These are phyloP conservation scores for Selenicereus undatus DNA, from an alignment of 148 eudicot genomes.

Conservation along the genomic window DNA sequence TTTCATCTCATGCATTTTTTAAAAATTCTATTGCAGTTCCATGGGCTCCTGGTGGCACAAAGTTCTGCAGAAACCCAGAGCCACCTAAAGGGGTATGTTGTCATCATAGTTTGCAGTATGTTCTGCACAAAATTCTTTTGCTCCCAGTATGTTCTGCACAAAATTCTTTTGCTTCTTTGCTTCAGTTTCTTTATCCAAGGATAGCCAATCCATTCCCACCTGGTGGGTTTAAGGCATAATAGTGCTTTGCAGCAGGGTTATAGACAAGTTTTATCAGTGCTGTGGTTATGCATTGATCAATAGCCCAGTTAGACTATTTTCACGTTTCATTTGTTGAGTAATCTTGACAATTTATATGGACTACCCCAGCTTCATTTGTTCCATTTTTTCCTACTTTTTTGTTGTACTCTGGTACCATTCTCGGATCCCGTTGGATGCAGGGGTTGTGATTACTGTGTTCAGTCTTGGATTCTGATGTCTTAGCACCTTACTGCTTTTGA, in stretches of 20 bases:
- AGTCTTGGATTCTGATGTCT: not conserved
- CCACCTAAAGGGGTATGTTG: constrained; percentile 80
- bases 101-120: too few relatives aligned
- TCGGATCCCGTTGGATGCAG: not conserved
- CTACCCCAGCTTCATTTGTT: not conserved
- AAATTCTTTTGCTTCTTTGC: not conserved
- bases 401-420: not conserved
- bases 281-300: too few relatives aligned
- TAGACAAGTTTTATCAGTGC: too few relatives aligned
- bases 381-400: not conserved
- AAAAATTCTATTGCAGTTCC: constrained; percentile 58
- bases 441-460: not conserved
- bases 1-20: constrained; percentile 13
- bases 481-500: not conserved
- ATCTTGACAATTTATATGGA: not conserved
- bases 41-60: constrained; percentile 97
- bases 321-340: not conserved
- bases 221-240: not conserved
- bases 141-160: too few relatives aligned
- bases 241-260: too few relatives aligned
- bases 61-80: constrained; percentile 72
- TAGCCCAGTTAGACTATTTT: not conserved
- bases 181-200: not conserved
- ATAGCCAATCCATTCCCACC: not conserved
- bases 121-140: too few relatives aligned